Evolutionary conservation across 208 protist species (phyloP), one percentile per base, ranked within the genome.

Genomic region (Novymonas esmeraldas): DNA sequence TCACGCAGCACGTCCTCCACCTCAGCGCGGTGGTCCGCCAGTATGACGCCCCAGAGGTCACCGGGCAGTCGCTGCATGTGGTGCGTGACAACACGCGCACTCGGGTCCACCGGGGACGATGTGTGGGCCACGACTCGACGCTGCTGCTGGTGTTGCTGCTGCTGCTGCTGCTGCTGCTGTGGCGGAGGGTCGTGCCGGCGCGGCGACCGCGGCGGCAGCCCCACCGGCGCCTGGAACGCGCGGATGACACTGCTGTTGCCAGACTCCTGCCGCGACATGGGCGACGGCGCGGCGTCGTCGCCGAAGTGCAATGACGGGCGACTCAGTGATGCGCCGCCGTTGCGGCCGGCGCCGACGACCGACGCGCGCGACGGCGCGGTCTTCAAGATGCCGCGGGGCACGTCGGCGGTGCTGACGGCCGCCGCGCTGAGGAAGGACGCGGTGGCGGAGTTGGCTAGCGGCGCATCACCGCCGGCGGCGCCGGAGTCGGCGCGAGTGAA

Each of bases 31-130:
- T 70, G 57, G 3, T 39, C 20, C 3, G 14, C 68, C 5, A 79
- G 36, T 13, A 86, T 63, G 36, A 48, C 34, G 6, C 34, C 51
- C 81, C 81, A 86, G 14, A 78, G 42, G 56, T 76, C 74, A 6
- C 81, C 81, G 5, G 73, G 70, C 24, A 86, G 59, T 10, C 69
- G 72, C 18, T 76, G 69, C 50, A 60, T 56, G 70, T 86, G 81
- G 13, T 29, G 24, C 31, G 75, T 59, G n/a, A 44, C 63, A 36
- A 74, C 51, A 44, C 58, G 44, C 34, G 56, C 34, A 52, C 49
- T 62, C 24, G 69, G 62, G 28, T 52, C 70, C 14, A 69, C 41
- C 14, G 16, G 6, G 14, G 28, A n/a, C n/a, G n/a, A n/a, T n/a
- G n/a, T n/a, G n/a, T n/a, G n/a, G n/a, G n/a, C n/a, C n/a, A n/a